These are phyloP conservation scores for Striga hermonthica DNA, from an alignment of 305 asterid species.

Conservation along the genomic window DNA sequence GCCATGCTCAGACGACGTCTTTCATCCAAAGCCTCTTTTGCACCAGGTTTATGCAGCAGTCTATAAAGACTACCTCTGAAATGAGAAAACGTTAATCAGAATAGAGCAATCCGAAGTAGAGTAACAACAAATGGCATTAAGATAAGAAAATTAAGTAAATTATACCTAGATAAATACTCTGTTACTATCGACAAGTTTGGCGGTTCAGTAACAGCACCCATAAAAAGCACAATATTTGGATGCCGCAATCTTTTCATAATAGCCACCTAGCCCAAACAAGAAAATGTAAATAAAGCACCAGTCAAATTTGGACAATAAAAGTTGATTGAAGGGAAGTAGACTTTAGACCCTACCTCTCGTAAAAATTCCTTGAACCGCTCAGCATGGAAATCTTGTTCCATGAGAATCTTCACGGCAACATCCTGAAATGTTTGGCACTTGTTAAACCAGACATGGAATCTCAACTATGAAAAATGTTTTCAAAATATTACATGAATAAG, in stretches of 20 bases:
- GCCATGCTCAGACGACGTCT: conserved; percentile 94
- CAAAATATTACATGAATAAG: not conserved
- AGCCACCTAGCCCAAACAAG: conserved; percentile 62
- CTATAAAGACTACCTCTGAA: conserved; percentile 90
- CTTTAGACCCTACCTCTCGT: conserved; percentile 56
- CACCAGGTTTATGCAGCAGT: conserved; percentile 85
- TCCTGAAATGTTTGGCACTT: conserved; percentile 56
- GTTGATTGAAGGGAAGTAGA: conserved; percentile 23
- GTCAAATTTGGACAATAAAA: conserved; percentile 19
- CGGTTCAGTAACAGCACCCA: conserved; percentile 98
- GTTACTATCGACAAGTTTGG: conserved; percentile 96
- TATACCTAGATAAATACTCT: conserved; percentile 86
- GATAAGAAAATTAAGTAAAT: not conserved
- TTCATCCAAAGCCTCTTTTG: conserved; percentile 83
- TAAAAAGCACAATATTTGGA: conserved; percentile 97
- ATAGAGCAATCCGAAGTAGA: conserved; percentile 5
- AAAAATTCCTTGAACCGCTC: conserved; percentile 76
- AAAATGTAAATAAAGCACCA: conserved; percentile 31
- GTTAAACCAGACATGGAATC: conserved; percentile 30
- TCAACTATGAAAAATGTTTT: conserved; percentile 12
- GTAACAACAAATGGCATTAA: not conserved
- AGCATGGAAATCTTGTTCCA: conserved; percentile 88
- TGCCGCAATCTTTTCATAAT: conserved; percentile 94
- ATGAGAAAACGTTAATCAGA: conserved; percentile 25
- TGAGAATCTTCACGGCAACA: conserved; percentile 97